Percentiles rank a stretch among this genome's conserved stretches.
These are phyloP conservation scores for Trichosporon coremiiforme DNA, from an alignment of 1,284 basidiomycete genomes.

Conservation along the genomic window DNA sequence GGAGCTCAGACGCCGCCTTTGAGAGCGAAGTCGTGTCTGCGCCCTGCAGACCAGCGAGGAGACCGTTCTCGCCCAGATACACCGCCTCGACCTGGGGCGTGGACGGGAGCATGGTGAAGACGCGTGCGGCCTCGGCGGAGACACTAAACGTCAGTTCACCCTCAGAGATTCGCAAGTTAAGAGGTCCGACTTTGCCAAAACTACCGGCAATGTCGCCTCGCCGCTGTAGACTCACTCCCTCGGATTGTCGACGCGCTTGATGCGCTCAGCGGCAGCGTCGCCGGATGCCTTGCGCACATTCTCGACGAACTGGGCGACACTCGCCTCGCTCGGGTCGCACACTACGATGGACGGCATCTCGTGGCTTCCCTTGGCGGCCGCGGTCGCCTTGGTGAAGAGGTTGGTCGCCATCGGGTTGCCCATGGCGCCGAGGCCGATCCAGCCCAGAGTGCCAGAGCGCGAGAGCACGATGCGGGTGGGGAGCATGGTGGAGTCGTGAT, in stretches of 20 bases:
- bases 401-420: slow-evolving; percentile 54
- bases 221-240: slow-evolving; percentile 24
- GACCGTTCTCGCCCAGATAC: slow-evolving; percentile 49
- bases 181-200: neutral
- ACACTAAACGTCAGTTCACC: slow-evolving; percentile 42
- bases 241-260: slow-evolving; percentile 23
- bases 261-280: slow-evolving; percentile 27
- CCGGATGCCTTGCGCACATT: slow-evolving; percentile 21
- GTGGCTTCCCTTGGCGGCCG: slow-evolving; percentile 28
- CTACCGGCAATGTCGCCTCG: no score
- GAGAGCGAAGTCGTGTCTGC: slow-evolving; percentile 57
- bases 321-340: slow-evolving; percentile 49
- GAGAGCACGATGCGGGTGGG: slow-evolving; percentile 36
- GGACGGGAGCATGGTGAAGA: slow-evolving; percentile 60
- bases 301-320: slow-evolving; percentile 40
- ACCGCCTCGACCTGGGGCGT: slow-evolving; percentile 57
- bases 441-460: slow-evolving; percentile 46
- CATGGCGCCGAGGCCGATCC: slow-evolving; percentile 55
- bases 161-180: no score
- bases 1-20: slow-evolving; percentile 52
- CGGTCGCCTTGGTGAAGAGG: slow-evolving; percentile 50
- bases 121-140: slow-evolving; percentile 52
- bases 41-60: slow-evolving; percentile 54
- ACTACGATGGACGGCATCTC: slow-evolving; percentile 42
- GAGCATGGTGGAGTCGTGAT: slow-evolving; percentile 35